Conservation (phyloP, 768 basidiomycete species). For the Lentinus tigrinus region DNA sequence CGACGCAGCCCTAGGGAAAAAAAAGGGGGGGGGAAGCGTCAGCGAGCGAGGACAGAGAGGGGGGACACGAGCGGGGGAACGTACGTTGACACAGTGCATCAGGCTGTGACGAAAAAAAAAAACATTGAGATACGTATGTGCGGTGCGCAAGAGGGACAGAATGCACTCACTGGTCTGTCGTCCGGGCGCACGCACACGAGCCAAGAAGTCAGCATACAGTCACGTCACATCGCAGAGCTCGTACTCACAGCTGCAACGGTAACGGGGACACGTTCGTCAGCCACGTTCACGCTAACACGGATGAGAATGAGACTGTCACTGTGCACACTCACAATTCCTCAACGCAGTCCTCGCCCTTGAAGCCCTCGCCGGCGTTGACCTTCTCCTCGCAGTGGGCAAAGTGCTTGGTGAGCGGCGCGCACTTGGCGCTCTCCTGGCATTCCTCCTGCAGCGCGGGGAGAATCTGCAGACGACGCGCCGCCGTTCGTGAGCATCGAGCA, state of each 20-base stretch:
- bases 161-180: conserved; percentile 65
- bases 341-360: conserved; percentile 89
- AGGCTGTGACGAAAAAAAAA: conserved; percentile 58
- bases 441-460: conserved; percentile 75
- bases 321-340: conserved; percentile 75
- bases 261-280: conserved; percentile 6
- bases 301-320: no score
- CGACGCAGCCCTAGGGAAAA: conserved; percentile 46
- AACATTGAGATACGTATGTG: conserved; percentile 11
- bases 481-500: background rate
- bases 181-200: background rate
- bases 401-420: conserved; percentile 70
- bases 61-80: conserved; percentile 27
- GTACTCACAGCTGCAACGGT: conserved; percentile 28
- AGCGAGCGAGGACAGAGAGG: conserved; percentile 7
- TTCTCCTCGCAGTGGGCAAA: conserved; percentile 92
- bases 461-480: conserved; percentile 44
- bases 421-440: conserved; percentile 65
- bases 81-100: conserved; percentile 92
- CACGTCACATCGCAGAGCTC: background rate
- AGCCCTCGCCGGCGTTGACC: conserved; percentile 77
- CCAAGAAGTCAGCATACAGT: conserved; percentile 3
- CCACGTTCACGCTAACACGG: background rate
- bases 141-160: background rate
- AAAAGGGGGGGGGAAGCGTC: no score